These are phyloP conservation scores for Myriosclerotinia duriaeana DNA, from an alignment of 2,329 filamentous ascomycete genomes.

Conservation along the genomic window DNA sequence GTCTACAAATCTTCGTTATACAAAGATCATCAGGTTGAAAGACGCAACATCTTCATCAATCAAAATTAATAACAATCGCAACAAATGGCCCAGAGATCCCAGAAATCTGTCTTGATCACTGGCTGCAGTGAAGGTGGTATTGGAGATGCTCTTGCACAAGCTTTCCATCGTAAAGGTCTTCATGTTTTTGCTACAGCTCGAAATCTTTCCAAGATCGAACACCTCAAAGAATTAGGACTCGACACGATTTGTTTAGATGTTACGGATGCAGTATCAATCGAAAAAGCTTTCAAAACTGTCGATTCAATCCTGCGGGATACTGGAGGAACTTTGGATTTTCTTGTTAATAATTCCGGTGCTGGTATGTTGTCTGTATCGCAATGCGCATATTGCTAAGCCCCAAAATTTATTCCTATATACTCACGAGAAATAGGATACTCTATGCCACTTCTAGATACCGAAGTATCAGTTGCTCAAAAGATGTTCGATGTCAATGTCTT, in stretches of 20 bases:
- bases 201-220: slow-evolving; percentile 41
- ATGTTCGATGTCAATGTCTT: slow-evolving; percentile 42
- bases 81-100: slow-evolving; percentile 25
- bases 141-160: slow-evolving; percentile 45
- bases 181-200: slow-evolving; percentile 46
- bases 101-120: slow-evolving; percentile 43
- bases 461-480: slow-evolving; percentile 35
- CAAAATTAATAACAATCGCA: background rate
- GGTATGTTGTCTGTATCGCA: slow-evolving; percentile 24
- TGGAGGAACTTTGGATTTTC: slow-evolving; percentile 44
- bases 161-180: slow-evolving; percentile 42
- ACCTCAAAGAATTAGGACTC: slow-evolving; percentile 38
- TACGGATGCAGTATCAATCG: slow-evolving; percentile 42
- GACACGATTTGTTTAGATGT: slow-evolving; percentile 45
- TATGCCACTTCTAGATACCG: slow-evolving; percentile 41
- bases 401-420: background rate
- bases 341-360: slow-evolving; percentile 48
- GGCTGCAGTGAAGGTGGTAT: slow-evolving; percentile 45
- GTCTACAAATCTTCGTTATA: background rate
- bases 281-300: slow-evolving; percentile 40
- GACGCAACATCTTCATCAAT: background rate
- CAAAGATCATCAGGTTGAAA: background rate
- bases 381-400: slow-evolving; percentile 26
- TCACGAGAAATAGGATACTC: slow-evolving; percentile 33
- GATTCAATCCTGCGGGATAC: slow-evolving; percentile 32